These are phyloP conservation scores for Xylaria hypoxylon DNA, from an alignment of 2,329 filamentous ascomycete genomes.

Conservation along the genomic window DNA sequence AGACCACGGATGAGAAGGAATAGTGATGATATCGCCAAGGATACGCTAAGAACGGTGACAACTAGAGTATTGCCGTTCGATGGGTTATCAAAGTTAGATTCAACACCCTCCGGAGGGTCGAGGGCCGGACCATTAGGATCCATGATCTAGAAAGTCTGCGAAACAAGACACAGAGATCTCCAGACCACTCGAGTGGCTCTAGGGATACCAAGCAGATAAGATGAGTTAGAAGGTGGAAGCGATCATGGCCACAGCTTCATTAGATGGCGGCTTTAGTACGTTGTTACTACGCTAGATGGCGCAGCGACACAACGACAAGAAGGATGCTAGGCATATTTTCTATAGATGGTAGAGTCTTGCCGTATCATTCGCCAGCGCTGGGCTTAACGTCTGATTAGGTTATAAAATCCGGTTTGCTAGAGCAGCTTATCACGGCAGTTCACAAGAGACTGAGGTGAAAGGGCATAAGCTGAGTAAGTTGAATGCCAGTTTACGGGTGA, in stretches of 20 bases:
- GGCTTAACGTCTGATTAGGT: not conserved
- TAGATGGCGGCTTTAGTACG: not conserved
- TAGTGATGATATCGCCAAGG: constrained; percentile 23
- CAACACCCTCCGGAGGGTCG: constrained; percentile 27
- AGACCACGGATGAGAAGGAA: constrained; percentile 28
- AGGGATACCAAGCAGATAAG: not conserved
- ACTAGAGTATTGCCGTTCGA: constrained; percentile 27
- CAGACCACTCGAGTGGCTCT: not conserved
- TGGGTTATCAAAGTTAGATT: constrained; percentile 32
- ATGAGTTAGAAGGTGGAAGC: too few relatives aligned
- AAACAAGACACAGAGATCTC: not conserved
- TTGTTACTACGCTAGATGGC: not conserved
- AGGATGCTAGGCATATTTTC: not conserved
- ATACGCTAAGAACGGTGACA: constrained; percentile 12
- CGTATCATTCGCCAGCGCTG: not conserved
- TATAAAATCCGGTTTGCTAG: not conserved
- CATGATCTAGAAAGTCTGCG: not conserved
- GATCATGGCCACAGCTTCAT: not conserved
- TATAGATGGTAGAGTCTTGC: not conserved
- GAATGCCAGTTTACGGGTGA: not conserved
- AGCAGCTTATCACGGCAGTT: not conserved
- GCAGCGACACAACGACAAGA: not conserved
- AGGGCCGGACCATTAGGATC: constrained; percentile 35
- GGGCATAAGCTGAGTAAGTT: not conserved
- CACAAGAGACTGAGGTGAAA: not conserved